These are phyloP conservation scores for Colletotrichum tamarilloi DNA, from an alignment of 2,329 filamentous ascomycete genomes.

Conservation along the genomic window DNA sequence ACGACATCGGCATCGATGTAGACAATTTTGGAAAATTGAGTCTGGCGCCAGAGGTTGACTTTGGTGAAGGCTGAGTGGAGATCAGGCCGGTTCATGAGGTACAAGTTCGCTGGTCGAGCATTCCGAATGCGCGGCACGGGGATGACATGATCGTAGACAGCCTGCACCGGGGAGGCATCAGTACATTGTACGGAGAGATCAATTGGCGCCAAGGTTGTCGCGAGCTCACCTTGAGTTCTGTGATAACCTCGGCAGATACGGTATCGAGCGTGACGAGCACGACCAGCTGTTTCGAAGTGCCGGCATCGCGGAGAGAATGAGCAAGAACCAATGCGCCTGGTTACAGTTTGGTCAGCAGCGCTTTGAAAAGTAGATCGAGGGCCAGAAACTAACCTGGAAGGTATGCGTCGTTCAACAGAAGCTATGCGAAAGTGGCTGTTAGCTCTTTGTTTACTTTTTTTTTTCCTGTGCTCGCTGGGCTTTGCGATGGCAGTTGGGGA, in stretches of 20 bases:
- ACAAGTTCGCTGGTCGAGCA: conserved; percentile 81
- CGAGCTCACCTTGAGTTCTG: conserved; percentile 76
- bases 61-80: conserved; percentile 96
- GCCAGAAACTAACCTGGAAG: conserved; percentile 78
- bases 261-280: conserved; percentile 85
- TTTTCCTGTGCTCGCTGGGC: not conserved
- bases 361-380: conserved; percentile 35
- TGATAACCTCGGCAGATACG: conserved; percentile 79
- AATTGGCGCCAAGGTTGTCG: not conserved
- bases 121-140: conserved; percentile 85
- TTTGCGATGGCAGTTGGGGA: conserved; percentile 18
- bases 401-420: conserved; percentile 92
- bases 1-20: conserved; percentile 96
- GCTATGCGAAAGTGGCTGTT: conserved; percentile 61
- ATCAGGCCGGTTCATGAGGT: conserved; percentile 91
- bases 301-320: conserved; percentile 92
- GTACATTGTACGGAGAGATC: not conserved
- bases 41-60: conserved; percentile 92
- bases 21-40: conserved; percentile 90
- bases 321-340: conserved; percentile 91
- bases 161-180: conserved; percentile 57
- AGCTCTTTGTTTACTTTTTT: conserved; percentile 38
- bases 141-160: conserved; percentile 88
- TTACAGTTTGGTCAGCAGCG: conserved; percentile 17
- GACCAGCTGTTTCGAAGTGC: conserved; percentile 86